A percentile compares a stretch with the other conserved stretches of the same genome.
Evolutionary conservation across 768 basidiomycete genomes (phyloP).

Genomic region (Termitomyces bulborhizus): DNA sequence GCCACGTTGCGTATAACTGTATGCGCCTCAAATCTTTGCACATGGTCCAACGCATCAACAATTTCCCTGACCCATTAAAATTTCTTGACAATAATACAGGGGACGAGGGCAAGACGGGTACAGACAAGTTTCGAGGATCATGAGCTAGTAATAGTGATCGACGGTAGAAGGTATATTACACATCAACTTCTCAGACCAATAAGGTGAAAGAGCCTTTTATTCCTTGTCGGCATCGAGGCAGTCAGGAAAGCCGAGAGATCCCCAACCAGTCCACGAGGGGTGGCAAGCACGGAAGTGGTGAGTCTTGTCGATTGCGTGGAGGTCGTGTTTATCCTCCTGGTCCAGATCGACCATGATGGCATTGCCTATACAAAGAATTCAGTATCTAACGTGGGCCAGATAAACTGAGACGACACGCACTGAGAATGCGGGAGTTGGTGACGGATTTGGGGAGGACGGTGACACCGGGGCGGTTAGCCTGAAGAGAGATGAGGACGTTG

Average conservation of each 20-base stretch:
- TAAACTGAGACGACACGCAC: constrained; percentile 22
- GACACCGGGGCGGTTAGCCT: constrained; percentile 60
- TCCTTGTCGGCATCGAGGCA: constrained; percentile 13
- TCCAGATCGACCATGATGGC: constrained; percentile 53
- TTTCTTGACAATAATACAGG: neutral
- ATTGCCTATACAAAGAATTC: constrained; percentile 37
- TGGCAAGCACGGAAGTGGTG: constrained; percentile 60
- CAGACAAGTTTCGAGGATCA: neutral
- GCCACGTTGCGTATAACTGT: neutral
- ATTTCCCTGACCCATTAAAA: neutral
- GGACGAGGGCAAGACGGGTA: no score
- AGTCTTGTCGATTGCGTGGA: constrained; percentile 55
- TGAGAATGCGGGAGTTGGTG: constrained; percentile 55
- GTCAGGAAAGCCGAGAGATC: constrained; percentile 15
- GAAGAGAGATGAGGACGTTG: constrained; percentile 67
- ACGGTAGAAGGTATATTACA: neutral
- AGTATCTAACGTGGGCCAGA: neutral
- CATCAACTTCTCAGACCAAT: no score
- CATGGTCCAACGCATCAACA: neutral
- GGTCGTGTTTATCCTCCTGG: constrained; percentile 51
- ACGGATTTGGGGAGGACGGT: constrained; percentile 76
- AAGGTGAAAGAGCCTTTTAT: neutral
- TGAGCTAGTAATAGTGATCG: neutral
- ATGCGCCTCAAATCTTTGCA: neutral
- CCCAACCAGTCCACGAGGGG: constrained; percentile 27